Evolutionary conservation across 1,139 yeast species (phyloP).

Genomic region (Sugiyamaella castrensis): DNA sequence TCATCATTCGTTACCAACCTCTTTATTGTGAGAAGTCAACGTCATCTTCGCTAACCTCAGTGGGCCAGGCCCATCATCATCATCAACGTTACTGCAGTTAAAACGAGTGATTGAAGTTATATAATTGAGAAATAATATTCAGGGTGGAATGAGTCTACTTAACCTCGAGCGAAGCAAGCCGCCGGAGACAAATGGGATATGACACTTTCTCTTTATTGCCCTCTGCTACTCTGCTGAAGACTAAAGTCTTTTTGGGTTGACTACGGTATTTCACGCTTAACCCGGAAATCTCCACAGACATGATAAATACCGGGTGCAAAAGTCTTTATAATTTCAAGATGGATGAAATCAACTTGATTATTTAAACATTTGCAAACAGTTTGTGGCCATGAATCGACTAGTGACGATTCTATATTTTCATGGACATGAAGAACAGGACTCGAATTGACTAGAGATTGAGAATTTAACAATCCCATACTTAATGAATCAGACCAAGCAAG

Average conservation of each 20-base stretch:
- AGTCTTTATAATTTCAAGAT: constrained; percentile 65
- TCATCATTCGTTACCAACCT: too few relatives aligned
- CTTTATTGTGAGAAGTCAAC: too few relatives aligned
- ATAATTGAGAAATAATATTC: too few relatives aligned
- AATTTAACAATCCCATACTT: constrained; percentile 22
- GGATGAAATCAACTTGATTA: constrained; percentile 24
- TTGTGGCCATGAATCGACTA: constrained; percentile 41
- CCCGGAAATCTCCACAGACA: constrained; percentile 54
- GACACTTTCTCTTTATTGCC: too few relatives aligned
- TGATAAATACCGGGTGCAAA: constrained; percentile 90
- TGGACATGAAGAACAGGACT: constrained; percentile 60
- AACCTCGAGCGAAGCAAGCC: constrained; percentile 13
- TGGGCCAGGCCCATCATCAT: too few relatives aligned
- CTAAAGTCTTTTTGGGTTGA: too few relatives aligned
- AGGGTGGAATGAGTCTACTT: too few relatives aligned
- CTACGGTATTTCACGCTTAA: not conserved
- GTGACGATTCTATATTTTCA: constrained; percentile 59
- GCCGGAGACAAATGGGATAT: constrained; percentile 8
- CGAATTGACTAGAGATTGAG: constrained; percentile 6
- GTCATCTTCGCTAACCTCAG: too few relatives aligned
- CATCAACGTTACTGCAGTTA: too few relatives aligned
- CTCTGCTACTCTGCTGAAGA: too few relatives aligned
- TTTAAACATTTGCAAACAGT: not conserved
- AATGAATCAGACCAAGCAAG: constrained; percentile 56
- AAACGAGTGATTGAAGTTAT: too few relatives aligned